phyloP scores from a whole-genome alignment of 495 filamentous ascomycete species.

The Penicillium ochrochloron region DNA sequence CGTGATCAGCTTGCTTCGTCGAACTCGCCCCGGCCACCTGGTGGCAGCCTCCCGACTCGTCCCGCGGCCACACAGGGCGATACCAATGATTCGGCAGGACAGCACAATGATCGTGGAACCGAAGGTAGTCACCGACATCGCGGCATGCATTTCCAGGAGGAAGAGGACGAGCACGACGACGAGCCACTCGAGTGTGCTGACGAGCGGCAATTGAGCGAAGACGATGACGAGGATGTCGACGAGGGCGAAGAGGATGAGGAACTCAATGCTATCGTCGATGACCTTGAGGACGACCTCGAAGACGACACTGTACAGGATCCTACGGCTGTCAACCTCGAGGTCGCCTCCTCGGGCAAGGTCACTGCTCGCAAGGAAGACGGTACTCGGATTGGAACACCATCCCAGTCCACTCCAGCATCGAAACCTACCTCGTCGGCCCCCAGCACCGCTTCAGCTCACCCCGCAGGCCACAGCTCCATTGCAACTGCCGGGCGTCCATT shows the following conservation, averaged over 20 bases:
- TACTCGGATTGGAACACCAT: constrained; percentile 85
- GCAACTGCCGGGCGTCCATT: constrained; percentile 53
- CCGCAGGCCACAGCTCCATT: constrained; percentile 42
- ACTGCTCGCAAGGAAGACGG: constrained; percentile 98
- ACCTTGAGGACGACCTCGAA: constrained; percentile 87
- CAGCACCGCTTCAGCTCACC: constrained; percentile 35
- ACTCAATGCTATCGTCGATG: constrained; percentile 85
- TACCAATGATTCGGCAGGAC: constrained; percentile 35
- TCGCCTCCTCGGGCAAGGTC: constrained; percentile 87
- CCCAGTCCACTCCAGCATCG: constrained; percentile 59
- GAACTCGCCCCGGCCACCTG: constrained; percentile 33
- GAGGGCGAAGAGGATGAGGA: constrained; percentile 70
- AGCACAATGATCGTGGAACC: constrained; percentile 31
- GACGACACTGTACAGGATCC: constrained; percentile 75
- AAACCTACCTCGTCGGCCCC: constrained; percentile 52
- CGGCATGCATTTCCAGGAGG: constrained; percentile 55
- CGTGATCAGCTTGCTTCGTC: constrained; percentile 47
- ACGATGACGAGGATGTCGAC: constrained; percentile 68
- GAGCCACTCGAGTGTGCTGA: constrained; percentile 90
- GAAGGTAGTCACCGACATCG: constrained; percentile 56
- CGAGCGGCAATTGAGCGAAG: constrained; percentile 84
- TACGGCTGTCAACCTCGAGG: constrained; percentile 89
- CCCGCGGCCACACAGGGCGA: constrained; percentile 33
- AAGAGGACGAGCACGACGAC: constrained; percentile 59
- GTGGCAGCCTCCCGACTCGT: constrained; percentile 29